Percentiles rank a stretch among this genome's conserved stretches.
phyloP scores from a whole-genome alignment of 805 yeast genomes.

The Pichia rugopelliculosa region DNA sequence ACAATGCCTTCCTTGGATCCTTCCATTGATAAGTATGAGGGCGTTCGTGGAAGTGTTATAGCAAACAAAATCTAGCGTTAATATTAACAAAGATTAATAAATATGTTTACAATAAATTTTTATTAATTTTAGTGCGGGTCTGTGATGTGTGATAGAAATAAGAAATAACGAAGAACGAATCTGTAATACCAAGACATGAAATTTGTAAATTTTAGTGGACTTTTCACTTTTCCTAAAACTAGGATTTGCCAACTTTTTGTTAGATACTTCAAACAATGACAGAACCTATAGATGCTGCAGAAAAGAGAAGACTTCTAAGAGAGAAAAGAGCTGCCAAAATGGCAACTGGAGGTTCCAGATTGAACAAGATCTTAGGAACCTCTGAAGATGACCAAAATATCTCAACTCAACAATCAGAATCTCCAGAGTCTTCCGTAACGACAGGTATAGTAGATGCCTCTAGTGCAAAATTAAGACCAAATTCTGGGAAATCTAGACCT shows the following conservation, averaged over 20 bases:
- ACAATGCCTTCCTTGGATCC: neutral
- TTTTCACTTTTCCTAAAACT: neutral
- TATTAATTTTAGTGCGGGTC: too few species aligned
- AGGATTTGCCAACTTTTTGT: neutral
- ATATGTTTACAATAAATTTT: too few species aligned
- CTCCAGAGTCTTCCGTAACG: neutral
- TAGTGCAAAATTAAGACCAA: neutral
- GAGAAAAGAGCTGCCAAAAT: constrained; percentile 63
- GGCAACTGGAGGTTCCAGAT: constrained; percentile 46
- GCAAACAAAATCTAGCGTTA: too few species aligned
- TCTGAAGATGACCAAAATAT: neutral
- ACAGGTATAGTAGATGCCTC: neutral
- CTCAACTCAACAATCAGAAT: neutral
- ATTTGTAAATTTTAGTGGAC: too few species aligned
- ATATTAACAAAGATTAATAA: too few species aligned
- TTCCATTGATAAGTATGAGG: neutral
- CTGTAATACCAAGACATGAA: too few species aligned
- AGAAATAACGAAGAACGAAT: too few species aligned
- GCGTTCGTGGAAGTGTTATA: too few species aligned
- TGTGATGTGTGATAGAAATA: too few species aligned
- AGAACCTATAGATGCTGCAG: constrained; percentile 43
- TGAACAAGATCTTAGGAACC: constrained; percentile 41
- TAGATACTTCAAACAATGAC: neutral
- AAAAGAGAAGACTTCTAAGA: constrained; percentile 48
- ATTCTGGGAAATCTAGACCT: neutral